A percentile compares a stretch with the other conserved stretches of the same genome.
These are phyloP conservation scores for Pleochaeta shiraiana DNA, from an alignment of 2,329 filamentous ascomycete genomes.

Conservation along the genomic window DNA sequence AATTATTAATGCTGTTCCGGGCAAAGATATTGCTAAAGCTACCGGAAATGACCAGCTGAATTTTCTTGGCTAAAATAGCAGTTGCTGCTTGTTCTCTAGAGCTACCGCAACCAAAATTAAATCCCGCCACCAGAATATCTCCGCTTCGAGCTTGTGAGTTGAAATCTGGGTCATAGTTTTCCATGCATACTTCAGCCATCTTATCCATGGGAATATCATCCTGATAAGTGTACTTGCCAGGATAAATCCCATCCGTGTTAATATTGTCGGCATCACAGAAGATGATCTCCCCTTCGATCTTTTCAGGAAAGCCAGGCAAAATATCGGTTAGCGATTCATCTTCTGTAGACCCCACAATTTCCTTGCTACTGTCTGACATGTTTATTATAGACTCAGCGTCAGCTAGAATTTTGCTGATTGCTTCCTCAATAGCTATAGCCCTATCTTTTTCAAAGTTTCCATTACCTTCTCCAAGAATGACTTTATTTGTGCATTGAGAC, in stretches of 20 bases:
- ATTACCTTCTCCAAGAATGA: slow-evolving; percentile 30
- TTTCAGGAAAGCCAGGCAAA: slow-evolving; percentile 68
- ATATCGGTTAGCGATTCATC: slow-evolving; percentile 38
- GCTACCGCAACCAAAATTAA: slow-evolving; percentile 72
- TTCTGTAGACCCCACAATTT: slow-evolving; percentile 13
- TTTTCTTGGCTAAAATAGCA: slow-evolving; percentile 58
- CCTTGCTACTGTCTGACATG: slow-evolving; percentile 18
- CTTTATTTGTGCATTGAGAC: slow-evolving; percentile 44
- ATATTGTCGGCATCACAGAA: slow-evolving; percentile 76
- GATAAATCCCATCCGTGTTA: slow-evolving; percentile 85
- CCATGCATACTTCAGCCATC: slow-evolving; percentile 85
- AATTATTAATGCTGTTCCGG: slow-evolving; percentile 63
- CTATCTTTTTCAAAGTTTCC: slow-evolving; percentile 27
- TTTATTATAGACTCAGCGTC: slow-evolving; percentile 34
- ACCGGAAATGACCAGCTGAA: slow-evolving; percentile 58
- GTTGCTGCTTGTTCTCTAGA: slow-evolving; percentile 79
- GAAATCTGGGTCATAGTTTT: slow-evolving; percentile 73
- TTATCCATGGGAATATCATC: slow-evolving; percentile 53
- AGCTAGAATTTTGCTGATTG: slow-evolving; percentile 44
- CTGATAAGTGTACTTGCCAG: slow-evolving; percentile 81
- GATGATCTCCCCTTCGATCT: slow-evolving; percentile 65
- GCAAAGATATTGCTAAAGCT: slow-evolving; percentile 73
- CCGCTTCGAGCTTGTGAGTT: slow-evolving; percentile 35
- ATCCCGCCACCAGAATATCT: slow-evolving; percentile 70
- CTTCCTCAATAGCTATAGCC: slow-evolving; percentile 37